Conservation (phyloP, 805 yeast genomes). For the Yamadazyma takamatsuzukensis region DNA sequence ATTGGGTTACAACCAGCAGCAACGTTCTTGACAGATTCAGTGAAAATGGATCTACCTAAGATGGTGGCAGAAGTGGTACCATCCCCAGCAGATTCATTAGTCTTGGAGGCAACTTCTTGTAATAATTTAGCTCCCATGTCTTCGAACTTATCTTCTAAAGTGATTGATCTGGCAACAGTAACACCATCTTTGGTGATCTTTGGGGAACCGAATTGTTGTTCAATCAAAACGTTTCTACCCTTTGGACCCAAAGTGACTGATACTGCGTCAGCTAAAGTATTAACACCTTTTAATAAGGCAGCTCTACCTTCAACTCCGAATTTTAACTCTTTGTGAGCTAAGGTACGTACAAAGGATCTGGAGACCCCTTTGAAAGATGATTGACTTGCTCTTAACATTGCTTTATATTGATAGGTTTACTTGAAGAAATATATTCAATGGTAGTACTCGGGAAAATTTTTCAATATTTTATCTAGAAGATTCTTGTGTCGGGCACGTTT, state of each 20-base stretch:
- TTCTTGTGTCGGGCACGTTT: conserved; percentile 8
- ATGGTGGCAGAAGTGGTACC: conserved; percentile 98
- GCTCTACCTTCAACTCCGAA: conserved; percentile 98
- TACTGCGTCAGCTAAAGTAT: conserved; percentile 92
- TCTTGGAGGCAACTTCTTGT: conserved; percentile 95
- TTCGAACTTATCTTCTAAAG: conserved; percentile 85
- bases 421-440: conserved; percentile 2
- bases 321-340: conserved; percentile 86
- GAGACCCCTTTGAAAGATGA: conserved; percentile 13
- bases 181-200: conserved; percentile 99
- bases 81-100: conserved; percentile 97
- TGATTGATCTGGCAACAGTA: conserved; percentile 86
- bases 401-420: background rate
- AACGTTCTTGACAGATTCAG: conserved; percentile 92
- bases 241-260: conserved; percentile 96
- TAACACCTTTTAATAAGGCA: conserved; percentile 89
- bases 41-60: conserved; percentile 90
- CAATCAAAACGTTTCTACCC: conserved; percentile 95
- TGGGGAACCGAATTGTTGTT: conserved; percentile 95
- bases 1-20: conserved; percentile 99
- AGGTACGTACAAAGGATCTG: conserved; percentile 43
- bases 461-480: conserved; percentile 13
- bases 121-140: conserved; percentile 93
- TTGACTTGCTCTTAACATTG: conserved; percentile 9
- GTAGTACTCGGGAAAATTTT: conserved; percentile 10